Evolutionary conservation across 805 yeast species (phyloP), one percentile per base, ranked within the genome.

Genomic region (Candida anglica): DNA sequence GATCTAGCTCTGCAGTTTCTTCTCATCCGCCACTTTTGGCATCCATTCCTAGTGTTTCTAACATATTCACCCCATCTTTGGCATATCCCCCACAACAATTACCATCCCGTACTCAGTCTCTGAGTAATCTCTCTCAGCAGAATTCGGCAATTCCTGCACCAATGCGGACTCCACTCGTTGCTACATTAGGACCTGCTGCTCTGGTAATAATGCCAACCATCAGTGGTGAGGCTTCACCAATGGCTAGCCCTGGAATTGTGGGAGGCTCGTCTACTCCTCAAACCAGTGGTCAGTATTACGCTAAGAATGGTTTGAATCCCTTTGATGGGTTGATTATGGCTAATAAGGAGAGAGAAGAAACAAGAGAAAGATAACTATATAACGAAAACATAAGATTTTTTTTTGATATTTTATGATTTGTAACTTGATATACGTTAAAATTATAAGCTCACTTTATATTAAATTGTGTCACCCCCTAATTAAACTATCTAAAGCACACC

Each of bases 241-340:
- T 45, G 20, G 29, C 34, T 6, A 46, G 57, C 38, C 59, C 59
- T 2, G 40, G 39, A n/a, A 22, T 34, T 15, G 21, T 30, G 16
- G 36, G 34, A 19, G 19, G 31, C 2, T 17, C 31, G 6, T 44
- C 45, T 16, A 37, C 66, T 3, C 49, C 57, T 3, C 61, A 52
- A 24, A 50, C 63, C 4, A 40, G 46, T 1, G 66, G 65, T 6
- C 67, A 58, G 37, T 53, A 46, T 37, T 59, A 40, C 38, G 64
- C 62, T 11, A 59, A 47, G 36, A 55, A 56, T 33, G 67, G 66
- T 3, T 46, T 58, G 43, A 61, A 61, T 41, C 67, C 67, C 6
- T 61, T 60, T 39, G 67, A 61, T 38, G 65, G 65, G n/a, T 43
- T 60, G 16, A 60, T 61, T 15, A 42, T 60, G 46, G 60, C 61